Evolutionary conservation across 1,284 basidiomycete genomes (phyloP), one percentile per base, ranked within the genome.

Genomic region (Rhodotorula mucilaginosa): DNA sequence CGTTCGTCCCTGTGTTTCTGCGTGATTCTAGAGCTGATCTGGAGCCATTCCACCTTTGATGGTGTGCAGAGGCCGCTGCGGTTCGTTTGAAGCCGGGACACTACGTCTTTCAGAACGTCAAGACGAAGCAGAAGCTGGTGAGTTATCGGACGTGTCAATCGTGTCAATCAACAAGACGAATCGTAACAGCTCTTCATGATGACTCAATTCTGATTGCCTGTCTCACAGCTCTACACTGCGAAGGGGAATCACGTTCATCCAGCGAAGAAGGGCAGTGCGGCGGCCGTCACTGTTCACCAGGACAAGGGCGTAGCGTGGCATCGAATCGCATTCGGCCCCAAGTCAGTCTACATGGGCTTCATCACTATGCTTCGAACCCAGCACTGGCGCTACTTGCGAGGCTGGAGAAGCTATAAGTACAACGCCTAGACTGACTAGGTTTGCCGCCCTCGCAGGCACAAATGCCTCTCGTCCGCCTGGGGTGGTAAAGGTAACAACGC

Each of bases 211-310:
- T 10, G 26, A 48, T 23, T 51, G 6, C 54, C 29, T 31, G 15
- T 21, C 31, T 4, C 29, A 23, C 29, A 19, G 10, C 34, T 46
- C 39, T 52, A 49, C 60, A 64, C 31, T 13, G 66, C 71, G 16
- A 65, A 61, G 21, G 64, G 64, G 26, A 74, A 74, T 52, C 51
- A 72, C 64, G 59, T 74, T 49, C 72, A 66, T 56, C 73, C 73
- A 0, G 3, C 19, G 29, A 69, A 70, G 49, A 34, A 58, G 52
- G 52, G 52, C 10, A 64, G 64, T 5, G 44, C 13, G 16, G 34
- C 63, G 0, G 21, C 19, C 23, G 23, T 67, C 23, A 31, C 48
- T 15, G 18, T 13, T n/a, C 58, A 67, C 48, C 7, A 47, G 31
- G 65, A 69, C 46, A 52, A 57, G 46, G 39, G 31, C 13, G 60